Base-by-base conservation (phyloP, 352 stramenopile genomes). In the Phytophthora macrochlamydospora region DNA sequence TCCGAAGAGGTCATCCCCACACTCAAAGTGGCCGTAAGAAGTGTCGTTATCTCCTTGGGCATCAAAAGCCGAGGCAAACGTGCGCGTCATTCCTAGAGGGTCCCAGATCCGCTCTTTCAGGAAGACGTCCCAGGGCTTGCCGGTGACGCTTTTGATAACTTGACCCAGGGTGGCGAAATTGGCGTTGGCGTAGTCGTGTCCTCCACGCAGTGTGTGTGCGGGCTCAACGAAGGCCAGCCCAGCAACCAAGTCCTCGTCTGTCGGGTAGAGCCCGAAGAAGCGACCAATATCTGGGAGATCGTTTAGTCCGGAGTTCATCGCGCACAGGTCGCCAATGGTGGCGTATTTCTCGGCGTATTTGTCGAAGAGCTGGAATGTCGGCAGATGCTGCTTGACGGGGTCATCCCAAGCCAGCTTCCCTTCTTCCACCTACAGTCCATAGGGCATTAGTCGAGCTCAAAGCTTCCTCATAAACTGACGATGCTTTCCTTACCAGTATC, bases 151-250 rank as follows among this genome's bases (percentile, higher is more conserved):
- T 40, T 83, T 63, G 48, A 91, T 84, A 14, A 92, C 63, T 62
- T 89, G 70, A 0, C 83, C 83, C 24, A 91, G 61, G 48, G 90
- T 82, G 1, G 71, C 79, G 54, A 85, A 91, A 60, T 90, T 89
- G 28, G 76, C 51, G 44, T 90, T 92, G 30, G 79, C 59, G 59
- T 90, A 90, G 56, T 85, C 80, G 37, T 85, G 81, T 8, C 69
- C 76, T 18, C 73, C 71, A 28, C 81, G 79, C 28, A 90, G 68
- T 2, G 71, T 64, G 52, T 84, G 76, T 24, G 70, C 48, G 0
- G 80, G 80, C 44, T 79, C 65, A 2, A 83, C 67, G 55, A 81
- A 65, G 2, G 51, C 59, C 7, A 90, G 69, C 3, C 59, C 68
- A 11, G 71, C 29, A 5, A 86, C 79, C 0, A 83, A 46, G 0